phyloP scores from a whole-genome alignment of 2,329 filamentous ascomycete genomes.

The Pseudogymnoascus sp. region DNA sequence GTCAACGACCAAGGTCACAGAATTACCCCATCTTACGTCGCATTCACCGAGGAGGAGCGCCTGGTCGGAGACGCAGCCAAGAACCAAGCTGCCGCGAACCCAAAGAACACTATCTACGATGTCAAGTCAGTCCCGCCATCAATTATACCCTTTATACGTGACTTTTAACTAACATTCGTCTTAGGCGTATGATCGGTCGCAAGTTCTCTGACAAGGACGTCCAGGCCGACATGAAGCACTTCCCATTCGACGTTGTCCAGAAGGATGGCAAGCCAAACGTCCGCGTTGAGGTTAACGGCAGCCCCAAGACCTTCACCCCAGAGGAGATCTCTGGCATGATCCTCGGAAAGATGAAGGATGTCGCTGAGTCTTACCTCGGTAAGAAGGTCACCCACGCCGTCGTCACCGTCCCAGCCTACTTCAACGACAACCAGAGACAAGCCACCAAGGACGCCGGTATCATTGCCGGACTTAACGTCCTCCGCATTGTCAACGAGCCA shows the following conservation, averaged over 20 bases:
- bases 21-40: constrained; percentile 91
- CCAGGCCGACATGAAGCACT: constrained; percentile 93
- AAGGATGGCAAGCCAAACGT: constrained; percentile 87
- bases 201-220: constrained; percentile 79
- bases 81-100: constrained; percentile 84
- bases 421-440: constrained; percentile 97
- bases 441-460: constrained; percentile 91
- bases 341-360: constrained; percentile 76
- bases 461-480: constrained; percentile 88
- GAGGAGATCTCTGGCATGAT: constrained; percentile 78
- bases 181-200: constrained; percentile 73
- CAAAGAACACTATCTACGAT: constrained; percentile 66
- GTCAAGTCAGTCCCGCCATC: constrained; percentile 59
- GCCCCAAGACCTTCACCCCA: constrained; percentile 65
- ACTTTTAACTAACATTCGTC: constrained; percentile 27
- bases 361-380: constrained; percentile 69
- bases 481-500: constrained; percentile 94
- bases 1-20: constrained; percentile 96
- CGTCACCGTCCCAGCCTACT: constrained; percentile 93
- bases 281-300: constrained; percentile 58
- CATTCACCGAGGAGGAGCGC: constrained; percentile 94
- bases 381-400: constrained; percentile 82
- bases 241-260: constrained; percentile 89
- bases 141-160: constrained; percentile 12
- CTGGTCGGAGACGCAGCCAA: constrained; percentile 96